Evolutionary conservation across 163 green algal species (phyloP), one percentile per base, ranked within the genome.

Genomic region (Coccomyxa subellipsoidea): DNA sequence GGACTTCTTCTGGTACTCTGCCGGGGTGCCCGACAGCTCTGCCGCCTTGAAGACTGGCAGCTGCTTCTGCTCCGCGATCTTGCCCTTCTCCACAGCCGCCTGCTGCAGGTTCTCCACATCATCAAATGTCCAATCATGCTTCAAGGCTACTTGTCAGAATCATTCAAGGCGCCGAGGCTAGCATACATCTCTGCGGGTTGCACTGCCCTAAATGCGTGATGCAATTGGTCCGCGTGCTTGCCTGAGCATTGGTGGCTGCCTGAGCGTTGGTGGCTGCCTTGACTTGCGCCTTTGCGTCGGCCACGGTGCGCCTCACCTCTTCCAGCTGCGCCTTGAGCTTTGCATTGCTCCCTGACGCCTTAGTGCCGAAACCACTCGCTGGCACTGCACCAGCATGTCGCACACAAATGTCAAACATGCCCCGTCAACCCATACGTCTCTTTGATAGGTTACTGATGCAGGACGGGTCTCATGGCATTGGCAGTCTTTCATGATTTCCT

Each of bases 11-110:
- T 73, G 66, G 66, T 73, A 73, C 2, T 73, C 66, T 8, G n/a
- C 66, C 27, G 66, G 66, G 1, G 66, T 36, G 21, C 66, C 66
- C 66, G 31, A 8, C 66, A 73, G 66, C 27, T 32, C 66, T 36
- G 66, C n/a, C 1, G 66, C 27, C 66, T 73, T 73, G 66, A 73
- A 73, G 18, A 73, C 66, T n/a, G 66, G 66, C 66, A 73, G 66
- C 66, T 73, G 29, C 66, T 73, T 32, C 66, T 73, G 66, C 66
- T 73, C 47, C 4, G 47, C 4, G 47, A 59, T 7, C 15, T 18
- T 59, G 47, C 47, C 5, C 47, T 5, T 7, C 15, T 59, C 15
- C 47, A 12, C 47, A 59, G 47, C 23, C 3, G 21, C 47, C 47
- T 59, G 47, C 47, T 12, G 47, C 15, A 8, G 47, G 15, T 27